Percentiles rank a stretch among this genome's conserved stretches.
Evolutionary conservation across 148 eudicot genomes (phyloP).

Genomic region (Chenopodium album): DNA sequence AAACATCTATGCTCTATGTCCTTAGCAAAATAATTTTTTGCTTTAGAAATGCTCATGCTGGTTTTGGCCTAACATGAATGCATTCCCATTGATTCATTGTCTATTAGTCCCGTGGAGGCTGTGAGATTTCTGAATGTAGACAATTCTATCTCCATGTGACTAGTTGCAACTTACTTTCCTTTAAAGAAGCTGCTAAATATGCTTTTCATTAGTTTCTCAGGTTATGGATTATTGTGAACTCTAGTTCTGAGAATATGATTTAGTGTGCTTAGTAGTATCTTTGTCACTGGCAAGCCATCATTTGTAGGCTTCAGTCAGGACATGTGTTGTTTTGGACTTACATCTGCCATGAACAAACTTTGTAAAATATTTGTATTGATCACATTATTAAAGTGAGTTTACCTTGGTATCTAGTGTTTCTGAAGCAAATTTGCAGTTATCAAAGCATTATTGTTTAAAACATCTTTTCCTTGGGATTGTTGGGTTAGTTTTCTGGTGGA

Average conservation of each 20-base stretch:
- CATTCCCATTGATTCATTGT: conserved; percentile 46
- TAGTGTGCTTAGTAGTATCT: neutral
- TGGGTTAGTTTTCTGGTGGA: neutral
- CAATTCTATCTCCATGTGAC: conserved; percentile 53
- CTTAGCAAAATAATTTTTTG: conserved; percentile 2
- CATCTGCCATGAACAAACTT: neutral
- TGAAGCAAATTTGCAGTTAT: neutral
- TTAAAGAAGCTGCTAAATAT: conserved; percentile 63
- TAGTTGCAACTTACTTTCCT: conserved; percentile 42
- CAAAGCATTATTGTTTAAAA: neutral
- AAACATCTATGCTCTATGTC: neutral
- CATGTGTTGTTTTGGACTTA: neutral
- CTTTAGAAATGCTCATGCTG: conserved; percentile 48
- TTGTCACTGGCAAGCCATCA: neutral
- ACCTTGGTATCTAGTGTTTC: neutral
- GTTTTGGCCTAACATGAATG: conserved; percentile 77
- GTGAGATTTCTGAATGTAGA: conserved; percentile 52
- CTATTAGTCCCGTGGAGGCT: conserved; percentile 62
- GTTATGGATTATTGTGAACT: conserved; percentile 24
- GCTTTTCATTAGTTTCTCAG: conserved; percentile 66
- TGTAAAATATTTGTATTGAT: neutral
- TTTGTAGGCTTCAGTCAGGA: neutral
- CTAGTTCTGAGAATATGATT: neutral
- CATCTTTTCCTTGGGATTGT: neutral
- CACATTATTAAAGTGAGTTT: neutral